Conservation (phyloP, 2,329 filamentous ascomycete genomes). For the Aspergillus phoenicis region DNA sequence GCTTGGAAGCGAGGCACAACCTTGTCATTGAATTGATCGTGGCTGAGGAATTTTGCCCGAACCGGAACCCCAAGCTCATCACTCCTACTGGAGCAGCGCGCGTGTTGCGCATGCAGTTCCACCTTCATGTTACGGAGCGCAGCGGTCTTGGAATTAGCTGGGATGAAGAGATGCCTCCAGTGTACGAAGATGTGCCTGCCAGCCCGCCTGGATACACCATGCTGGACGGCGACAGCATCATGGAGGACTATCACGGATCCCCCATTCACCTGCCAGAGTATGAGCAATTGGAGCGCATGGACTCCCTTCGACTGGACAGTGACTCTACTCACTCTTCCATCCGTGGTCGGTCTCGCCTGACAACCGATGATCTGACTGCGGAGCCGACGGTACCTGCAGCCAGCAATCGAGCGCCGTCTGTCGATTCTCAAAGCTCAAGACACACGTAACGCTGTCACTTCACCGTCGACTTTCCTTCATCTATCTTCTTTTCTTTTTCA, state of each 20-base stretch:
- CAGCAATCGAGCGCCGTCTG: conserved; percentile 20
- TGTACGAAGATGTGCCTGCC: conserved; percentile 90
- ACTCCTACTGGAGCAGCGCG: conserved; percentile 88
- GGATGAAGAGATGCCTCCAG: conserved; percentile 92
- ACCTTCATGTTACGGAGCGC: conserved; percentile 77
- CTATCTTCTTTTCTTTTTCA: not conserved
- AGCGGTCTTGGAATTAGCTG: conserved; percentile 88
- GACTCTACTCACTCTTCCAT: conserved; percentile 34
- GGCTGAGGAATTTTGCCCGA: conserved; percentile 77
- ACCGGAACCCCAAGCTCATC: conserved; percentile 70
- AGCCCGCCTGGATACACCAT: conserved; percentile 73
- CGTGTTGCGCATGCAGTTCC: conserved; percentile 91
- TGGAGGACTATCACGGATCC: conserved; percentile 52
- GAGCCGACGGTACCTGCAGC: conserved; percentile 17
- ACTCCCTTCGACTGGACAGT: conserved; percentile 37
- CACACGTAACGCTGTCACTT: not conserved
- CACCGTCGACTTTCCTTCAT: not conserved
- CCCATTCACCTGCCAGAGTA: conserved; percentile 46
- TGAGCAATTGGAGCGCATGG: conserved; percentile 51
- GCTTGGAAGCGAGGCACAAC: conserved; percentile 78
- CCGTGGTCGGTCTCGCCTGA: conserved; percentile 34
- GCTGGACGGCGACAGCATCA: conserved; percentile 43
- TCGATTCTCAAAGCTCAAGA: conserved; percentile 10
- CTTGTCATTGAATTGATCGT: conserved; percentile 93
- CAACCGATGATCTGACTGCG: conserved; percentile 34